Percentiles rank a stretch among this genome's conserved stretches.
These are phyloP conservation scores for Rosa hybrid DNA, from an alignment of 331 rosid species.

Conservation along the genomic window DNA sequence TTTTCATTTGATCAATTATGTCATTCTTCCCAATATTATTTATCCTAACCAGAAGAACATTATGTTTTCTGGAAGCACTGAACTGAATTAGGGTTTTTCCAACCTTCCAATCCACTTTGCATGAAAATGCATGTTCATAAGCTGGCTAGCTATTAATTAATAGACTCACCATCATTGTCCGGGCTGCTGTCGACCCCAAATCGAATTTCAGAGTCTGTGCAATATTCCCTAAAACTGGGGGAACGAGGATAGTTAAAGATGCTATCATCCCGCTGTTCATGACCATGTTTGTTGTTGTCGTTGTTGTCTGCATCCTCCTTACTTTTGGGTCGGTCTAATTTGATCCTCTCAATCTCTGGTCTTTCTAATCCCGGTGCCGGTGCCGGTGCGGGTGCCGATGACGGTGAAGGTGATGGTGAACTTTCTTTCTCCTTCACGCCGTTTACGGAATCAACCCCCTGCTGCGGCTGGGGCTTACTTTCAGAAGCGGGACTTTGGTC, in stretches of 20 bases:
- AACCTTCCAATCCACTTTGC: too few relatives aligned
- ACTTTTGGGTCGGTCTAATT: background rate
- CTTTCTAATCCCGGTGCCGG: background rate
- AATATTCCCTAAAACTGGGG: slow-evolving; percentile 63
- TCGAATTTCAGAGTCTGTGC: slow-evolving; percentile 22
- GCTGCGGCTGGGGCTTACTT: background rate
- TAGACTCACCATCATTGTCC: background rate
- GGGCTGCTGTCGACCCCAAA: background rate
- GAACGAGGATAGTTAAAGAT: slow-evolving; percentile 28
- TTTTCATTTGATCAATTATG: background rate
- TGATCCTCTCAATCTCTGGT: background rate
- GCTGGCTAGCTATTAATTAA: background rate
- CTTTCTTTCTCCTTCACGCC: slow-evolving; percentile 19
- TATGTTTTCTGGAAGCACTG: too few relatives aligned
- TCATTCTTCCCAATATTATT: background rate
- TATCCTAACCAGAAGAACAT: too few relatives aligned
- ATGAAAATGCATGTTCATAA: background rate
- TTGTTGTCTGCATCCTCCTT: background rate
- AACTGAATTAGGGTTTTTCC: too few relatives aligned
- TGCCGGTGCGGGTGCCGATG: too few relatives aligned
- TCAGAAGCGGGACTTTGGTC: background rate
- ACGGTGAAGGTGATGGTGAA: background rate
- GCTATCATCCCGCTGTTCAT: slow-evolving; percentile 18
- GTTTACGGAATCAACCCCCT: background rate
- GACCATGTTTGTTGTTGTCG: background rate